Conservation (phyloP, 371 early-diverging fungal species). For the Mortierella sp. region DNA sequence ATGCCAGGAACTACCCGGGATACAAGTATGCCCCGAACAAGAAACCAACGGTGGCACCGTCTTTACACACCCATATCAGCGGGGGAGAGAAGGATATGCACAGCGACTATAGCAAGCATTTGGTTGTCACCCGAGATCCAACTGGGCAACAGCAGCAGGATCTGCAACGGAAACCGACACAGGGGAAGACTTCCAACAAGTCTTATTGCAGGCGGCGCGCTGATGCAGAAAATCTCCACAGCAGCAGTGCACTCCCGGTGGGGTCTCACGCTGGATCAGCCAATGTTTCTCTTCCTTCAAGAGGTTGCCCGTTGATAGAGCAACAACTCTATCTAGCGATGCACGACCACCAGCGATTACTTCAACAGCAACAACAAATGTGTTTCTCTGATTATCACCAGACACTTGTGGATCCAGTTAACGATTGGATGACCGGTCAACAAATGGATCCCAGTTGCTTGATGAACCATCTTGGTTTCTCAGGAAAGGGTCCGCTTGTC, state of each 20-base stretch:
- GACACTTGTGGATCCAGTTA: slow-evolving; percentile 27
- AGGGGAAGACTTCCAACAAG: not conserved
- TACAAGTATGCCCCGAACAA: slow-evolving; percentile 47
- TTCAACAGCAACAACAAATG: not conserved
- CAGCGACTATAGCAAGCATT: not conserved
- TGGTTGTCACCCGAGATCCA: not conserved
- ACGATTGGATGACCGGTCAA: slow-evolving; percentile 18
- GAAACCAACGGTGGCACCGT: not conserved
- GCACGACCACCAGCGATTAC: not conserved
- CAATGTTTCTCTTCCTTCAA: not conserved
- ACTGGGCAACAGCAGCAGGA: not conserved
- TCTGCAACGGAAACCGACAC: not conserved
- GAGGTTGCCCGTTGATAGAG: slow-evolving; percentile 8
- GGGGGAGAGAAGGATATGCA: not conserved
- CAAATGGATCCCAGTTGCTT: slow-evolving; percentile 6
- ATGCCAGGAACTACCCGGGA: slow-evolving; percentile 34
- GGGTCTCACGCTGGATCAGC: too few species aligned
- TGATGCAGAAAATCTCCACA: too few species aligned
- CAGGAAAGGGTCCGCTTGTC: not conserved
- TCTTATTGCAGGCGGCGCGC: too few species aligned
- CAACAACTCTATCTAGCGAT: slow-evolving; percentile 18
- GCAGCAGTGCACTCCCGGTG: too few species aligned
- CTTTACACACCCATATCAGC: not conserved
- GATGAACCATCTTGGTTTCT: not conserved
- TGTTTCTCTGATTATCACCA: not conserved